Evolutionary conservation across 768 basidiomycete genomes (phyloP).

Genomic region (Tylopilus intermedius): DNA sequence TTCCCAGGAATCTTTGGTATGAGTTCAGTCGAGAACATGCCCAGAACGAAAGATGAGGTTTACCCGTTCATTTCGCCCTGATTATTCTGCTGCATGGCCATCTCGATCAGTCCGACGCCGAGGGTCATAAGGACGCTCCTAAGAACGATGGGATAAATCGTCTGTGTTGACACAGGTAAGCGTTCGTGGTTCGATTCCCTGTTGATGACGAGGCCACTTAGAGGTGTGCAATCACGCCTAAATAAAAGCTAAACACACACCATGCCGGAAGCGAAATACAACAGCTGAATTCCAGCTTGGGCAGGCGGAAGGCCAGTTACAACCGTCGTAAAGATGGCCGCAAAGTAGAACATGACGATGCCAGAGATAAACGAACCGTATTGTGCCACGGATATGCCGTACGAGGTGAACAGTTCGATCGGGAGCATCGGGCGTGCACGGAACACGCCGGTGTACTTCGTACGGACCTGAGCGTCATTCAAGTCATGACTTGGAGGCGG

Average conservation of each 20-base stretch:
- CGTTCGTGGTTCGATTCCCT: slow-evolving; percentile 36
- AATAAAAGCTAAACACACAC: slow-evolving; percentile 23
- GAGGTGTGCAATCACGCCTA: background rate
- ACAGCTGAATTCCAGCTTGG: no score
- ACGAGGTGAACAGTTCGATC: slow-evolving; percentile 33
- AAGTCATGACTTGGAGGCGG: no score
- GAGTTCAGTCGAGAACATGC: background rate
- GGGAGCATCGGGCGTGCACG: slow-evolving; percentile 27
- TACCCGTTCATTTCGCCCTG: slow-evolving; percentile 35
- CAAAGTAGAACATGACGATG: slow-evolving; percentile 50
- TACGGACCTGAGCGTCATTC: background rate
- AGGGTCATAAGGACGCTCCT: slow-evolving; percentile 36
- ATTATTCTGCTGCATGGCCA: slow-evolving; percentile 37
- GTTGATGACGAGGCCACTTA: background rate
- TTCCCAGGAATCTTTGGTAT: slow-evolving; percentile 37
- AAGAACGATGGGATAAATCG: slow-evolving; percentile 38
- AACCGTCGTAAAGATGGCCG: slow-evolving; percentile 47
- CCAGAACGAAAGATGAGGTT: background rate
- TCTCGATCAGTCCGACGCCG: slow-evolving; percentile 39
- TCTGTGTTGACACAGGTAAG: slow-evolving; percentile 22
- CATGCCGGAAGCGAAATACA: slow-evolving; percentile 23
- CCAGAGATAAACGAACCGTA: slow-evolving; percentile 22
- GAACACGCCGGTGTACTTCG: slow-evolving; percentile 16
- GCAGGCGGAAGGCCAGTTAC: slow-evolving; percentile 18
- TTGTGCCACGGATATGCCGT: slow-evolving; percentile 37